Base-by-base conservation (phyloP, 2,329 filamentous ascomycete species). In the Colletotrichum liaoningense region DNA sequence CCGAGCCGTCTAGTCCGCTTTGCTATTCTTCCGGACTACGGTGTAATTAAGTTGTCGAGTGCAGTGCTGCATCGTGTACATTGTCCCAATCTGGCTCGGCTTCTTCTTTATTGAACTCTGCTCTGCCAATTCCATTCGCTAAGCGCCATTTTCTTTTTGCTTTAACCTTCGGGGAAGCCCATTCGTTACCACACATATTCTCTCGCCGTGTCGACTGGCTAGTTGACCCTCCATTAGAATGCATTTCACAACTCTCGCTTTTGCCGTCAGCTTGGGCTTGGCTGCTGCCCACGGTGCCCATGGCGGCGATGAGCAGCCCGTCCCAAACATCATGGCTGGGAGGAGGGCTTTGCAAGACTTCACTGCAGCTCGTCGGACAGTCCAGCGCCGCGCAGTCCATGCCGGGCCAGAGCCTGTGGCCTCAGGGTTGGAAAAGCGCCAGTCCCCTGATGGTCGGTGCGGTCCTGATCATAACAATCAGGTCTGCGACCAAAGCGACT, bases 391-490 rank as follows among this genome's bases (percentile, higher is more conserved):
- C 16, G 56, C 71, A 9, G 67, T 60, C 12, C 33, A 66, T 19
- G 12, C 38, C 14, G 67, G 70, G 49, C 67, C 49, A 5, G 49
- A 65, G 5, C 71, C 52, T 3, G 71, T 42, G 57, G 72, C 28
- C 30, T 68, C 72, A 5, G 69, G 72, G 54, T 38, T 75, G 55
- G 63, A 72, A 8, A 68, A 64, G 38, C 91, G 4, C 85, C 75
- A 66, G 55, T 74, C 82, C 84, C 72, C 82, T 84, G 62, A 86
- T 83, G 72, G 89, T 86, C 77, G 90, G 85, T 81, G 84, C 77
- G 78, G 88, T 81, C 77, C 78, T 1, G 77, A 79, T 5, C 82
- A 79, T 28, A 81, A 78, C 35, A 80, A 73, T 11, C 60, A 80
- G 0, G 76, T 79, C 5, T 86, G 85, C 56, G 72, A 74, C 3